Evolutionary conservation across 139 green algal species (phyloP).

Genomic region (Chlamydomonas urium): DNA sequence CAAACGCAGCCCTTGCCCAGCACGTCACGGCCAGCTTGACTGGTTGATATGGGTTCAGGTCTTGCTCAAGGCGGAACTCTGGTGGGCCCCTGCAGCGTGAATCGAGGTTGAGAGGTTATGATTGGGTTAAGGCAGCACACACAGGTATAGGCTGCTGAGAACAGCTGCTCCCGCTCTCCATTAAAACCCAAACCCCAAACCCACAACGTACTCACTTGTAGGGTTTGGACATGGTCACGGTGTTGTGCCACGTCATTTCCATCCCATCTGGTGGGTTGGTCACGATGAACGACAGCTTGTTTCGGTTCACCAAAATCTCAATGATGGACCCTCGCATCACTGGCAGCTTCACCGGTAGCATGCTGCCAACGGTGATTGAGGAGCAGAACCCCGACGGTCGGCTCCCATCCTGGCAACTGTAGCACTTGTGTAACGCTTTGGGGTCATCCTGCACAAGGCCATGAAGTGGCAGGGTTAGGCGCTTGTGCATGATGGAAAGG

Average conservation of each 20-base stretch:
- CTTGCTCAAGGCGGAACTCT: slow-evolving; percentile 11
- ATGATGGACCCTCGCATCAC: slow-evolving; percentile 30
- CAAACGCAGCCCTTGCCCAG: slow-evolving; percentile 12
- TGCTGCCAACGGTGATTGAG: slow-evolving; percentile 32
- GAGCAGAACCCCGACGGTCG: slow-evolving; percentile 29
- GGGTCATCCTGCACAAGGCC: slow-evolving; percentile 15
- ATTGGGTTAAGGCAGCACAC: too few relatives aligned
- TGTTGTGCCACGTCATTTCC: slow-evolving; percentile 39
- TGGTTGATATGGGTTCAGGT: background rate
- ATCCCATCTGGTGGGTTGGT: slow-evolving; percentile 19
- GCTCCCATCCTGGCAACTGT: background rate
- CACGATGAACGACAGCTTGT: slow-evolving; percentile 25
- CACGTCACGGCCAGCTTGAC: slow-evolving; percentile 22
- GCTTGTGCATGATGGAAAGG: too few relatives aligned
- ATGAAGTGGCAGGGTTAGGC: too few relatives aligned
- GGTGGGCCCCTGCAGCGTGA: slow-evolving; percentile 5
- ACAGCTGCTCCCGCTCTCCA: background rate
- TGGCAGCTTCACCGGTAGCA: slow-evolving; percentile 29
- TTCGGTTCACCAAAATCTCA: slow-evolving; percentile 22
- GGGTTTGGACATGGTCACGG: slow-evolving; percentile 11
- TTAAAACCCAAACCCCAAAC: background rate
- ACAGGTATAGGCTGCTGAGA: too few relatives aligned
- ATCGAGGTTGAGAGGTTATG: too few relatives aligned
- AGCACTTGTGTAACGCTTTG: slow-evolving; percentile 40
- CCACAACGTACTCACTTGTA: slow-evolving; percentile 32